These are phyloP conservation scores for Tirmania nivea DNA, from an alignment of 495 filamentous ascomycete genomes.

Conservation along the genomic window DNA sequence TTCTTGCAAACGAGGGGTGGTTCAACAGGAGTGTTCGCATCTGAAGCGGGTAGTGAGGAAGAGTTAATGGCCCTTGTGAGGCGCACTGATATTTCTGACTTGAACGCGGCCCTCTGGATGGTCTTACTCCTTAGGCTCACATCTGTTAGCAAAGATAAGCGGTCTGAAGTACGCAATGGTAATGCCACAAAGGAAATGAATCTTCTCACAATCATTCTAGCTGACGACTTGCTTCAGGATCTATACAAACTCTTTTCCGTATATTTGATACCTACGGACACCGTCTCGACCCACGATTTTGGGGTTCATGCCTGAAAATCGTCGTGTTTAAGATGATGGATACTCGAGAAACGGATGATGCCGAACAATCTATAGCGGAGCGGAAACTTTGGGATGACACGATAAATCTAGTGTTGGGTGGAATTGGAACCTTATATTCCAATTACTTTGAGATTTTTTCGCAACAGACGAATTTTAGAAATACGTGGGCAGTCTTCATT, in stretches of 20 bases:
- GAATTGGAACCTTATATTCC: slow-evolving; percentile 20
- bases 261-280: slow-evolving; percentile 86
- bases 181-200: slow-evolving; percentile 3
- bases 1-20: slow-evolving; percentile 33
- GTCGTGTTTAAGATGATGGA: slow-evolving; percentile 59
- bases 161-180: slow-evolving; percentile 78
- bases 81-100: slow-evolving; percentile 27
- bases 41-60: slow-evolving; percentile 27
- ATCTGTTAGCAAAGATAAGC: slow-evolving; percentile 49
- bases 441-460: slow-evolving; percentile 20
- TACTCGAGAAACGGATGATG: slow-evolving; percentile 20
- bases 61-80: slow-evolving; percentile 30
- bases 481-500: slow-evolving; percentile 48
- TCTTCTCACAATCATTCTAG: not conserved
- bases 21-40: slow-evolving; percentile 24
- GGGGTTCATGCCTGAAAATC: slow-evolving; percentile 60
- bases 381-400: slow-evolving; percentile 19
- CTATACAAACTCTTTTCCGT: slow-evolving; percentile 70
- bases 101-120: slow-evolving; percentile 57
- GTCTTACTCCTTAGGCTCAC: slow-evolving; percentile 58
- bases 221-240: slow-evolving; percentile 22
- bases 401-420: slow-evolving; percentile 18
- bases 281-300: slow-evolving; percentile 52
- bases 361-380: slow-evolving; percentile 13
- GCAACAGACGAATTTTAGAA: slow-evolving; percentile 16